These are phyloP conservation scores for Solanum etuberosum DNA, from an alignment of 257 asterid genomes.

Conservation along the genomic window DNA sequence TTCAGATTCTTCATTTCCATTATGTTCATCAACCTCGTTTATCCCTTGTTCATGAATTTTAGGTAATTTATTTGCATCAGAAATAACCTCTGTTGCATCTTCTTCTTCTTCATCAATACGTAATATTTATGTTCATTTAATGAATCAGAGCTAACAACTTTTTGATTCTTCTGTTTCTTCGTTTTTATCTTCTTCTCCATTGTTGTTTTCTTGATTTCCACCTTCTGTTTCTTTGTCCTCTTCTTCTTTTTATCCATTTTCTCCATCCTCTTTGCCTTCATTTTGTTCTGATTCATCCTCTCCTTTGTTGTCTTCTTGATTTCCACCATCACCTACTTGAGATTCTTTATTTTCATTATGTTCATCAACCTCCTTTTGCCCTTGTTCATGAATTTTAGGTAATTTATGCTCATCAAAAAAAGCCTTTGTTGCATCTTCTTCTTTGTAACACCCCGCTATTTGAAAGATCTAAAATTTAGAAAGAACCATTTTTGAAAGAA, in stretches of 20 bases:
- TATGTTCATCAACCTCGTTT: neutral
- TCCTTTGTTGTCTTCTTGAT: neutral
- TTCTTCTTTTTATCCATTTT: neutral
- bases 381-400: neutral
- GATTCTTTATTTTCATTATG: neutral
- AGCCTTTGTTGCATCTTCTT: neutral
- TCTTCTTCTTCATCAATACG: neutral
- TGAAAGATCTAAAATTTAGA: too few species aligned
- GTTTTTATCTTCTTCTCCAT: too few species aligned
- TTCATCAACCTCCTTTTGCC: neutral
- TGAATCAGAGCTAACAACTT: too few species aligned
- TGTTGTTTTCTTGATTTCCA: too few species aligned
- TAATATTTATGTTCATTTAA: too few species aligned
- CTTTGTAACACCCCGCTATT: neutral
- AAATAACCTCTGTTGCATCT: neutral
- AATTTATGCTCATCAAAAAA: neutral
- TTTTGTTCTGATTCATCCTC: neutral
- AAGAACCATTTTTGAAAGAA: too few species aligned
- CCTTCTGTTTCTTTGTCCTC: neutral
- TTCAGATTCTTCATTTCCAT: neutral
- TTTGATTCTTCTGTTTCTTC: too few species aligned
- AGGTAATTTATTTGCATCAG: too few species aligned
- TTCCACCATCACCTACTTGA: neutral
- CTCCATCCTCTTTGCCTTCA: neutral
- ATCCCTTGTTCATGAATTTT: neutral